Conservation (phyloP, 2,329 filamentous ascomycete genomes). For the Pseudopithomyces maydicus region DNA sequence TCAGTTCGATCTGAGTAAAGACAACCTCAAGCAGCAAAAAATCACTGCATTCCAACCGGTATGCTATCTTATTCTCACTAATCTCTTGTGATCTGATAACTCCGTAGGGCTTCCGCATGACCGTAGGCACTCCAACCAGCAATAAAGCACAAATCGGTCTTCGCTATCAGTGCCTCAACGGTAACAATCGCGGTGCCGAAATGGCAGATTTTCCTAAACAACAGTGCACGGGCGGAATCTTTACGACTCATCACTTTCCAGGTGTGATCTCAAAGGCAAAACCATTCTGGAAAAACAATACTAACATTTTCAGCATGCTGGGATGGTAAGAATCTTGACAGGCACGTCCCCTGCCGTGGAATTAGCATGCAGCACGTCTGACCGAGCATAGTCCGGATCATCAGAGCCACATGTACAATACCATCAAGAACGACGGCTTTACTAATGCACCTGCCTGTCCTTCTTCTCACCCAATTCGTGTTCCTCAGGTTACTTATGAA, state of each 20-base stretch:
- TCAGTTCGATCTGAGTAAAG: constrained; percentile 36
- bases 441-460: constrained; percentile 29
- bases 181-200: constrained; percentile 23
- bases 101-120: constrained; percentile 32
- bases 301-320: constrained; percentile 42
- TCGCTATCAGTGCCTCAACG: constrained; percentile 27
- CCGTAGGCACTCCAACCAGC: constrained; percentile 34
- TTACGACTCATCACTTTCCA: constrained; percentile 31
- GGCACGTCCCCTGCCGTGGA: constrained; percentile 51
- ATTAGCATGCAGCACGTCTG: neutral
- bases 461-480: constrained; percentile 24
- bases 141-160: constrained; percentile 24
- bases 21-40: constrained; percentile 29
- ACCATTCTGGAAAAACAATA: too few species aligned
- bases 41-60: constrained; percentile 29
- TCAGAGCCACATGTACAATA: constrained; percentile 44
- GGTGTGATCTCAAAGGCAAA: too few species aligned
- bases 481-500: constrained; percentile 31
- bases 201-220: constrained; percentile 25
- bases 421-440: constrained; percentile 23
- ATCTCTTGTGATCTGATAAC: neutral
- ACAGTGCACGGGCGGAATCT: constrained; percentile 31
- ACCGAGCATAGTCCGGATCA: neutral
- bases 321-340: constrained; percentile 55
- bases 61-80: constrained; percentile 4